These are phyloP conservation scores for Lactuca saligna DNA, from an alignment of 129 eudicot genomes.

Conservation along the genomic window DNA sequence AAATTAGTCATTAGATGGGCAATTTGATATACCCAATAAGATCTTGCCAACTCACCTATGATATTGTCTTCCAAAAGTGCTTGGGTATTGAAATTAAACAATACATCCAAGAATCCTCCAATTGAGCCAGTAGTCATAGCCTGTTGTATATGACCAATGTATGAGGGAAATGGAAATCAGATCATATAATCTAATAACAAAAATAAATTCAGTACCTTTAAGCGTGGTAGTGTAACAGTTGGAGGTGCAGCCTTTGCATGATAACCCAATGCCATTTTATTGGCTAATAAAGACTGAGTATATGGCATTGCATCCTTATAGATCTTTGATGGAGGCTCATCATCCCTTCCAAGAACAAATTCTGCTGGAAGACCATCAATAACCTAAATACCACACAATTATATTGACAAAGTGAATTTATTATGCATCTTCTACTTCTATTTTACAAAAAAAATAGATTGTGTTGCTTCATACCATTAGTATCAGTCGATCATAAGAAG, in stretches of 20 bases:
- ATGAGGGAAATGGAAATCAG: neutral
- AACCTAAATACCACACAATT: slow-evolving; percentile 56
- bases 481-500: slow-evolving; percentile 70
- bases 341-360: slow-evolving; percentile 88
- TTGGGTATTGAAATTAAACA: slow-evolving; percentile 82
- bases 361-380: slow-evolving; percentile 98
- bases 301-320: slow-evolving; percentile 82
- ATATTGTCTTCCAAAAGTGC: slow-evolving; percentile 87
- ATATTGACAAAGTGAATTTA: slow-evolving; percentile 17
- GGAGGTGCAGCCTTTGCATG: slow-evolving; percentile 99
- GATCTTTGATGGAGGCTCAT: slow-evolving; percentile 51
- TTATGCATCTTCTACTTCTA: neutral
- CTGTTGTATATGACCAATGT: slow-evolving; percentile 37
- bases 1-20: slow-evolving; percentile 4
- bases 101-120: slow-evolving; percentile 90
- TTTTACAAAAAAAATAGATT: neutral
- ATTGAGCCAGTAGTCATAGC: slow-evolving; percentile 88
- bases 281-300: slow-evolving; percentile 74
- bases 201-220: slow-evolving; percentile 54
- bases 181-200: neutral
- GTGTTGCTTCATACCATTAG: slow-evolving; percentile 54
- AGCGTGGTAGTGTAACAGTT: slow-evolving; percentile 93
- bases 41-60: slow-evolving; percentile 49
- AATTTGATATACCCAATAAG: neutral
- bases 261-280: slow-evolving; percentile 66